Percentiles rank a stretch among this genome's conserved stretches.
phyloP scores from a whole-genome alignment of 805 yeast species.

The Kazachstania africana region DNA sequence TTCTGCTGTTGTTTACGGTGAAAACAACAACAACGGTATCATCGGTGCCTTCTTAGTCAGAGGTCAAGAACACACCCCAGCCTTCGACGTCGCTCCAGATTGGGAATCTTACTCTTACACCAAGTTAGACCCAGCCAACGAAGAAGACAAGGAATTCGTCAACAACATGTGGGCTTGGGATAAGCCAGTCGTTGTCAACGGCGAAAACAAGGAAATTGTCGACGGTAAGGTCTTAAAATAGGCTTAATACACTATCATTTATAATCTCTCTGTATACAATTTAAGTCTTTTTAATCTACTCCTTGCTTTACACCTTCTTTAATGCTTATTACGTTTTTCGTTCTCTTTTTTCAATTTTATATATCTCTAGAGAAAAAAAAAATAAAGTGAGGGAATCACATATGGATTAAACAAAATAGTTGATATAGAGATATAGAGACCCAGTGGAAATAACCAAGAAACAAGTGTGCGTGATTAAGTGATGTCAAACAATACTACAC shows the following conservation, averaged over 20 bases:
- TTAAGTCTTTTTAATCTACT: too few species aligned
- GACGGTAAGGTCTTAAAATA: slow-evolving; percentile 98
- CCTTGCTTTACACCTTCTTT: too few species aligned
- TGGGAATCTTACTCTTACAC: slow-evolving; percentile 88
- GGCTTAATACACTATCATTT: slow-evolving; percentile 72
- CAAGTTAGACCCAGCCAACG: slow-evolving; percentile 69
- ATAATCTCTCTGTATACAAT: too few species aligned
- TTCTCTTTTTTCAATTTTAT: too few species aligned
- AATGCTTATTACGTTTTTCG: too few species aligned
- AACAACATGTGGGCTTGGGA: slow-evolving; percentile 98
- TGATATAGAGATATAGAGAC: too few species aligned
- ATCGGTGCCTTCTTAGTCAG: slow-evolving; percentile 90
- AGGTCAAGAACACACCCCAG: slow-evolving; percentile 86
- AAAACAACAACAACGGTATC: slow-evolving; percentile 96
- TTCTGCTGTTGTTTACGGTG: slow-evolving; percentile 90
- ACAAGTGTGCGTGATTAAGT: too few species aligned
- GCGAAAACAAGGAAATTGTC: slow-evolving; percentile 75
- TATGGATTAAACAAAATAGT: too few species aligned
- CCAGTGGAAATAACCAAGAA: too few species aligned
- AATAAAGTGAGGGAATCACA: too few species aligned
- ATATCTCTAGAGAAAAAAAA: too few species aligned
- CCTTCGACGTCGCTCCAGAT: slow-evolving; percentile 97
- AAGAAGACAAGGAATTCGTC: slow-evolving; percentile 68
- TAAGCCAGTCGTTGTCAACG: slow-evolving; percentile 73
- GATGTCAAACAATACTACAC: too few species aligned